Percentiles rank a stretch among this genome's conserved stretches.
phyloP scores from a whole-genome alignment of 768 basidiomycete species.

The Boletus rubroflammeus region DNA sequence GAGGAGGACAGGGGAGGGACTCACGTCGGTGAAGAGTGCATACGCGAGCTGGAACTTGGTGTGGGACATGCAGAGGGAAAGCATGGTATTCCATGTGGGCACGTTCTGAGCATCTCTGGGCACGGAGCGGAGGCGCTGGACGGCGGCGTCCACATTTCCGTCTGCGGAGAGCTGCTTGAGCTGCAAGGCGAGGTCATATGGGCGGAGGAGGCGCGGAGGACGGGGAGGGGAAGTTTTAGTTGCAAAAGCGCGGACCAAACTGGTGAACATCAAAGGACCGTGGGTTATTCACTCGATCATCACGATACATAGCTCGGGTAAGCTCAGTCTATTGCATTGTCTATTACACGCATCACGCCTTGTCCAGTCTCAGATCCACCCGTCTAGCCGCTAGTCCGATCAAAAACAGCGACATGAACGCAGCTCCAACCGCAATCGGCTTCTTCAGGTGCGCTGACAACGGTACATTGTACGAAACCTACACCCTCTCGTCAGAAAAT shows the following conservation, averaged over 20 bases:
- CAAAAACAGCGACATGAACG: slow-evolving; percentile 64
- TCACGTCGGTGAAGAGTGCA: slow-evolving; percentile 66
- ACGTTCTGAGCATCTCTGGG: slow-evolving; percentile 74
- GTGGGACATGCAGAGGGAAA: slow-evolving; percentile 59
- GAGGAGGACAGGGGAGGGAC: slow-evolving; percentile 20
- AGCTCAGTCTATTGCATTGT: background rate
- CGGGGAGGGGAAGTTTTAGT: background rate
- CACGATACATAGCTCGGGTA: background rate
- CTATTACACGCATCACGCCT: slow-evolving; percentile 22
- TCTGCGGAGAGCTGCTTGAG: slow-evolving; percentile 54
- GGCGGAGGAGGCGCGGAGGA: slow-evolving; percentile 45
- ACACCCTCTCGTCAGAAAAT: slow-evolving; percentile 9
- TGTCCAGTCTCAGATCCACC: slow-evolving; percentile 50
- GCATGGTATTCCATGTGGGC: slow-evolving; percentile 76
- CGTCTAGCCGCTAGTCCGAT: slow-evolving; percentile 44
- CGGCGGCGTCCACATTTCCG: slow-evolving; percentile 58
- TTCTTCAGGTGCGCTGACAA: slow-evolving; percentile 82
- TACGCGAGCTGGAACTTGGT: slow-evolving; percentile 58
- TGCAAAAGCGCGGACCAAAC: slow-evolving; percentile 4
- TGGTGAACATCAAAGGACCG: slow-evolving; percentile 17
- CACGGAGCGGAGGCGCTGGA: slow-evolving; percentile 60
- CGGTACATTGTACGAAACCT: slow-evolving; percentile 90
- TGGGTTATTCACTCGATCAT: background rate
- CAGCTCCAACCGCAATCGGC: slow-evolving; percentile 71
- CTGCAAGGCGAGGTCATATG: slow-evolving; percentile 57